Base-by-base conservation (phyloP, 163 green algal species). In the Scenedesmus sp. region DNA sequence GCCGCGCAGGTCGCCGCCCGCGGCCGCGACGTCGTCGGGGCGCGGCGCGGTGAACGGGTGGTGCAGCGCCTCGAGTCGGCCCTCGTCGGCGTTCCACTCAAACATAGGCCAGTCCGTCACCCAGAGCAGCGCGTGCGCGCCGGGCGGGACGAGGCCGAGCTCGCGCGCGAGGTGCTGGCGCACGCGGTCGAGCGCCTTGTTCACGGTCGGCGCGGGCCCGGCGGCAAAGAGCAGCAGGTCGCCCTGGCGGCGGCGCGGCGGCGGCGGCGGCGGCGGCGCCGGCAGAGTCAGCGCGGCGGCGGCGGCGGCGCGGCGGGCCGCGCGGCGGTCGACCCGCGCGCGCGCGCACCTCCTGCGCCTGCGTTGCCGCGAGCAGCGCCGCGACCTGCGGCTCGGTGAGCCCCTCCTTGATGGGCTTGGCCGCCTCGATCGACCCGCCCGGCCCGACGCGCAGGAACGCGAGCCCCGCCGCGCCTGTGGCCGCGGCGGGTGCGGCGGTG, bases 21-120 rank as follows among this genome's bases (percentile, higher is more conserved):
- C 77, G 31, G 70, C 70, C 22, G 75, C 67, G 44, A 92, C 42
- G 76, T 97, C 90, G 2, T 95, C 87, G 10, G 86, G 82, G 69
- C 94, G 87, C 15, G 96, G 96, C 3, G 95, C 94, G 1, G 96
- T 99, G 89, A 99, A 99, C 54, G 96, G 96, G 83, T 99, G 96
- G 86, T 99, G 96, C 83, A 98, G 81, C 29, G 94, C 92, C 80
- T 96, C 86, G 42, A 92, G 74, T n/a, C 90, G 76, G 26, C 74
- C 63, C 77, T 97, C 91, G 0, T 97, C 93, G 65, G 93, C 89
- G 62, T 97, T 95, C 75, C 75, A 94, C 84, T 99, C 96, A 88
- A 99, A 98, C 92, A 99, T 95, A 44, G 96, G 96, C 75, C 97
- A 99, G 69, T 99, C 96, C 24, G 93, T 96, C 13, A 99, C 89